Percentiles rank a stretch among this genome's conserved stretches.
Conservation (phyloP, 768 basidiomycete species). For the Boletus tylopilopsis region DNA sequence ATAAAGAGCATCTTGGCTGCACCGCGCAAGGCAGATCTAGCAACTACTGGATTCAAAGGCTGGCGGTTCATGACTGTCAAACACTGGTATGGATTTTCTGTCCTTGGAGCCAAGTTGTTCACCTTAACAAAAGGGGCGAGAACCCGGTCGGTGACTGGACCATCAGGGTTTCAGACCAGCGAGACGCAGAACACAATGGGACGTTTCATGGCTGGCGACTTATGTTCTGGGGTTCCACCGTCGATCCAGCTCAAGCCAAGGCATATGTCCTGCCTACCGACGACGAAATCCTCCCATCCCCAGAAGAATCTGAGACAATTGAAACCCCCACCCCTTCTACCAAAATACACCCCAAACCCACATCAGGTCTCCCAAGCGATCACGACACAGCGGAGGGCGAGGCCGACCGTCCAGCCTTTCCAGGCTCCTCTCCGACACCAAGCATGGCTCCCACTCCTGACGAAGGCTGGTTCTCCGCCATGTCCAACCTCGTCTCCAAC, state of each 20-base stretch:
- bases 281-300: constrained; percentile 49
- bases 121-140: constrained; percentile 69
- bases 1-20: constrained; percentile 82
- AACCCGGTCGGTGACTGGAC: constrained; percentile 89
- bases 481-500: constrained; percentile 66
- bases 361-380: constrained; percentile 81
- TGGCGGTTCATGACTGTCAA: constrained; percentile 99
- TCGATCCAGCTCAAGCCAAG: constrained; percentile 65
- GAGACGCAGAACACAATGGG: constrained; percentile 52
- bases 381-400: constrained; percentile 80
- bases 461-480: constrained; percentile 81
- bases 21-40: constrained; percentile 61
- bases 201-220: constrained; percentile 89
- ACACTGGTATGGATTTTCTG: constrained; percentile 66
- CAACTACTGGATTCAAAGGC: constrained; percentile 71
- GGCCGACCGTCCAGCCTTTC: constrained; percentile 71
- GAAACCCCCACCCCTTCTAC: constrained; percentile 43
- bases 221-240: constrained; percentile 85
- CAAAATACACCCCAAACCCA: constrained; percentile 79
- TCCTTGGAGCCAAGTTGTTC: constrained; percentile 6
- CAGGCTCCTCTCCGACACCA: constrained; percentile 33
- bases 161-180: constrained; percentile 79
- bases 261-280: constrained; percentile 57
- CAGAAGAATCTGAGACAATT: constrained; percentile 38
- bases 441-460: constrained; percentile 61